Evolutionary conservation across 164 flowering plant species (phyloP), one percentile per base, ranked within the genome.

Genomic region (Macadamia integrifolia): DNA sequence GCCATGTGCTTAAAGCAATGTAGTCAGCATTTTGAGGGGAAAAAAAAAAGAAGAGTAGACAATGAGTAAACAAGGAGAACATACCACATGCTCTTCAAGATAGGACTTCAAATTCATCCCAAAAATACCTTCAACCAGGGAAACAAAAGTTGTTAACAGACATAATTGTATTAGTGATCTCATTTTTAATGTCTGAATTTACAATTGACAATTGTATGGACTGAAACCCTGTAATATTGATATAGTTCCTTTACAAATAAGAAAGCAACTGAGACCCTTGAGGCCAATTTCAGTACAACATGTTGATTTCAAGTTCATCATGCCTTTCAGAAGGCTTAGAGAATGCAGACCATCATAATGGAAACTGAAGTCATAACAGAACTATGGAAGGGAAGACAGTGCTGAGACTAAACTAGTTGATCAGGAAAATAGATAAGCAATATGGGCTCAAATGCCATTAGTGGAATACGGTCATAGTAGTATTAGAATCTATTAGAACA

Each of bases 31-130:
- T 46, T 3, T 8, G 50, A 46, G 50, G 50, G 13, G 12, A 46
- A 46, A 8, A 46, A 43, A 43, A 23, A 23, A 23, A 23, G 23
- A 23, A 23, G 23, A 23, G 23, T 46, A 8, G 50, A 46, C 13
- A 11, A 46, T 9, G 12, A 14, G 17, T 18, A 9, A 61, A 40
- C 59, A 62, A 32, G 43, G 35, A 43, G 69, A 56, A 17, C n/a
- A 55, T 90, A 94, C 99, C 87, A 81, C 84, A 70, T 85, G 97
- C 71, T 94, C 91, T 82, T 94, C 99, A 30, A 94, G 90, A 79
- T 87, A 92, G 60, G 99, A 90, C 84, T 78, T 92, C 82, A 94
- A 77, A 76, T 94, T 94, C 99, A 94, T 94, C 77, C 99, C 99
- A 78, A 94, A 94, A 81, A 94, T 92, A 71, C 97, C 98, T 94